phyloP scores from a whole-genome alignment of 2,329 filamentous ascomycete genomes.

The Calonectria pauciramosa region DNA sequence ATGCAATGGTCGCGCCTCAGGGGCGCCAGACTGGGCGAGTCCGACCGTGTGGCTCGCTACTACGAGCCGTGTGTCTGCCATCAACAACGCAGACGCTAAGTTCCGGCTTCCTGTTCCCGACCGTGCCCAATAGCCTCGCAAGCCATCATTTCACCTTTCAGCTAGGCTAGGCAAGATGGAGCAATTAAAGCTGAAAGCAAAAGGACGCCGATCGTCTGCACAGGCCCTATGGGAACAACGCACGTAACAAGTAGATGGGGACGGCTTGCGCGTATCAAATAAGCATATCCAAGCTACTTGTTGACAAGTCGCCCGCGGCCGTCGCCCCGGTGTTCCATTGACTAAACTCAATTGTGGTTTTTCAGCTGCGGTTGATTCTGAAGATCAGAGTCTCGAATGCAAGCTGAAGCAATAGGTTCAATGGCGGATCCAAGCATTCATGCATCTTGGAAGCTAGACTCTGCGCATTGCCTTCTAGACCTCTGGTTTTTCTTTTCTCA shows the following conservation, averaged over 20 bases:
- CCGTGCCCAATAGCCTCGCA: neutral
- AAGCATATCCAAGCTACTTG: neutral
- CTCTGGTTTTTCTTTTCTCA: constrained; percentile 4
- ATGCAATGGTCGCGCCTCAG: constrained; percentile 11
- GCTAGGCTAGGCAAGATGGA: neutral
- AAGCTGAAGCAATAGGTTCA: neutral
- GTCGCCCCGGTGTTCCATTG: neutral
- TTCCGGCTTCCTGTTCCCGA: neutral
- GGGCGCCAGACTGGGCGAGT: neutral
- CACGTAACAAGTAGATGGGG: neutral
- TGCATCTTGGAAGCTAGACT: neutral
- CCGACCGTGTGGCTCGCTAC: neutral
- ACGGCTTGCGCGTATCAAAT: neutral
- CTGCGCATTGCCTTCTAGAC: constrained; percentile 16
- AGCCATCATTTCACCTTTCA: neutral
- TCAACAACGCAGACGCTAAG: neutral
- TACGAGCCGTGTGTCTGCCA: neutral
- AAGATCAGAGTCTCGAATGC: neutral
- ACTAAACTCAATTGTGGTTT: neutral
- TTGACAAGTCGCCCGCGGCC: neutral
- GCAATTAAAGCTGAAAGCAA: neutral
- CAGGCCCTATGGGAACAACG: neutral
- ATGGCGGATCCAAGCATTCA: constrained; percentile 31
- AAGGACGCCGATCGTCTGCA: neutral
- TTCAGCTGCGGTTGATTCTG: neutral